Conservation (phyloP, 176 grass and related monocot species). For the Luzula sylvatica region DNA sequence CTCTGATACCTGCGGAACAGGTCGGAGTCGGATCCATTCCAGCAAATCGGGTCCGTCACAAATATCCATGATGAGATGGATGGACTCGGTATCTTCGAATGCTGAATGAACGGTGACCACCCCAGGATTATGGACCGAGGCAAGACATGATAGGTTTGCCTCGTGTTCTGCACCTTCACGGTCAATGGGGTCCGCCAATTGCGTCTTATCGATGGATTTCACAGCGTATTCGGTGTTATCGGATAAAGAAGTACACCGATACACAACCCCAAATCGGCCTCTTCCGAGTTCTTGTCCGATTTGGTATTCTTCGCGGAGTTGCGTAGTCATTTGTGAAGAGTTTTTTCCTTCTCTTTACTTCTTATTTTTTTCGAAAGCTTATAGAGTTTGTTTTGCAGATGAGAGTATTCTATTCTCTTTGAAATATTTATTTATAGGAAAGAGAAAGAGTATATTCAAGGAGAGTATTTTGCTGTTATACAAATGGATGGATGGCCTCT, state of each 20-base stretch:
- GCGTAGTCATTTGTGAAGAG: constrained; percentile 38
- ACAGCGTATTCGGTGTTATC: constrained; percentile 43
- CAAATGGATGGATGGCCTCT: too few species aligned
- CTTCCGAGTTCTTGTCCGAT: constrained; percentile 76
- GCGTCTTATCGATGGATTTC: constrained; percentile 61
- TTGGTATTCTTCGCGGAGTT: constrained; percentile 43
- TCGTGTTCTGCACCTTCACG: constrained; percentile 49
- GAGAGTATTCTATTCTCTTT: too few species aligned
- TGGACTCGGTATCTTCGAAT: constrained; percentile 47
- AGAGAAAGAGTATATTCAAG: too few species aligned
- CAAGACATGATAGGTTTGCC: constrained; percentile 41
- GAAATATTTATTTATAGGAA: too few species aligned
- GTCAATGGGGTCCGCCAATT: constrained; percentile 56
- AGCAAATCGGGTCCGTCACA: constrained; percentile 57
- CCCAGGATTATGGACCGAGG: constrained; percentile 43
- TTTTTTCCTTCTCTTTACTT: background rate
- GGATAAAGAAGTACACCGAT: constrained; percentile 42
- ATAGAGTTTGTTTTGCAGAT: background rate
- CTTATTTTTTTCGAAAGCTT: background rate
- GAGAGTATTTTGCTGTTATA: too few species aligned
- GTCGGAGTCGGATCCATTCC: constrained; percentile 45
- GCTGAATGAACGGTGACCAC: constrained; percentile 45
- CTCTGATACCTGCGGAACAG: constrained; percentile 43
- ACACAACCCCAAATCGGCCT: constrained; percentile 70
- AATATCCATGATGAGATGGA: constrained; percentile 75